These are phyloP conservation scores for Diaporthe amygdali DNA, from an alignment of 2,329 filamentous ascomycete species.

Conservation along the genomic window DNA sequence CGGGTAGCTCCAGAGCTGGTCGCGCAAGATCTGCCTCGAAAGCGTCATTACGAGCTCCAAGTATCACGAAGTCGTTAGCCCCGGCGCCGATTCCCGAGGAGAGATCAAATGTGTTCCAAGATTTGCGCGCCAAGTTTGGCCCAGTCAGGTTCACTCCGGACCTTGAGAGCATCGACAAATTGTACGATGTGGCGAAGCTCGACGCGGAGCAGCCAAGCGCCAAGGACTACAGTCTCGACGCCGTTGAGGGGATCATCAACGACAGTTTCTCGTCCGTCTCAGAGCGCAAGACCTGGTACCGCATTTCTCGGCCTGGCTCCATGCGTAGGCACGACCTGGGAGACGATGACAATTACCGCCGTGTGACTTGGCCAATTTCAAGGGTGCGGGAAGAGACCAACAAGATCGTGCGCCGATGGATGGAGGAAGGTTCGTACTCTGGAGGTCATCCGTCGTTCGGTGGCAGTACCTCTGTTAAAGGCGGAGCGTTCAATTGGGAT, in stretches of 20 bases:
- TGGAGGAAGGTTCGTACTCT: conserved; percentile 66
- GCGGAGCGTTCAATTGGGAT: conserved; percentile 66
- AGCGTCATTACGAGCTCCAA: background rate
- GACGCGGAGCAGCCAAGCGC: conserved; percentile 28
- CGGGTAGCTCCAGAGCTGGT: background rate
- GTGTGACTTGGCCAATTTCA: conserved; percentile 63
- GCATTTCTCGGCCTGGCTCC: conserved; percentile 65
- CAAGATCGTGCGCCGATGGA: conserved; percentile 67
- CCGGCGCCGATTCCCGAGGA: conserved; percentile 4
- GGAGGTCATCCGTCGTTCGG: conserved; percentile 49
- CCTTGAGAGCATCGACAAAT: conserved; percentile 30
- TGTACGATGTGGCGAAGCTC: conserved; percentile 43
- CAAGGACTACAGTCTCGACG: conserved; percentile 30
- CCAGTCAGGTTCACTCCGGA: conserved; percentile 31
- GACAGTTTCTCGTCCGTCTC: conserved; percentile 61
- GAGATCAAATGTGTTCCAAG: conserved; percentile 15
- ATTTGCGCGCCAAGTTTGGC: conserved; percentile 36
- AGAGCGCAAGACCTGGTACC: conserved; percentile 70
- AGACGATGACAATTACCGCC: conserved; percentile 64
- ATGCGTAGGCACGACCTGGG: conserved; percentile 61
- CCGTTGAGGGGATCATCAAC: conserved; percentile 52
- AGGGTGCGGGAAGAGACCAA: conserved; percentile 58
- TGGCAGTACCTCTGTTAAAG: conserved; percentile 47
- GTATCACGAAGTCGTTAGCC: background rate
- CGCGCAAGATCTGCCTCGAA: conserved; percentile 16